phyloP scores from a whole-genome alignment of 495 filamentous ascomycete species.

The Neurospora sp. region DNA sequence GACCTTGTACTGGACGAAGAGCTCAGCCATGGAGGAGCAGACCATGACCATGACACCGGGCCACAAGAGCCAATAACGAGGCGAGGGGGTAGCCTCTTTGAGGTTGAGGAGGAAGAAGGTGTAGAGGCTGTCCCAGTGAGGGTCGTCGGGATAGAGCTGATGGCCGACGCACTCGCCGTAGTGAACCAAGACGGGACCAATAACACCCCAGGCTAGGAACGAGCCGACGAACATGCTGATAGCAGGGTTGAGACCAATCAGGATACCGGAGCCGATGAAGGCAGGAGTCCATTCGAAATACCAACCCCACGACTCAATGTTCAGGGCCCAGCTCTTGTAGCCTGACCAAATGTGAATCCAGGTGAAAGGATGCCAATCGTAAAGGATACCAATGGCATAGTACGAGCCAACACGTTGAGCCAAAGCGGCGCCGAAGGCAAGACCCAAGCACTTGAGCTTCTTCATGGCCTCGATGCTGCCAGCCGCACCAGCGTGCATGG shows the following conservation, averaged over 20 bases:
- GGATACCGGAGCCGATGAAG: constrained; percentile 56
- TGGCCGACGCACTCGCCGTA: constrained; percentile 42
- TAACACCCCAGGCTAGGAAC: constrained; percentile 54
- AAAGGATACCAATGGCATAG: constrained; percentile 53
- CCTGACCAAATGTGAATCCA: constrained; percentile 54
- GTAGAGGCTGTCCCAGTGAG: constrained; percentile 41
- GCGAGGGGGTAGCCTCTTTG: constrained; percentile 35
- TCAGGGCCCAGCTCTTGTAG: constrained; percentile 45
- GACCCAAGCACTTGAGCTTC: constrained; percentile 46
- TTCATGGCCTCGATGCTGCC: constrained; percentile 44
- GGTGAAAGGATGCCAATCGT: constrained; percentile 57
- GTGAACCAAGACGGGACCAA: constrained; percentile 51
- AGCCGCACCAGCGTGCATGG: constrained; percentile 48
- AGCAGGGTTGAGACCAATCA: constrained; percentile 55
- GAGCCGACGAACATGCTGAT: constrained; percentile 52
- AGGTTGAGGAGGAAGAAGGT: constrained; percentile 33
- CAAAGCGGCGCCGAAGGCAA: constrained; percentile 41
- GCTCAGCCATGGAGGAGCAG: constrained; percentile 48
- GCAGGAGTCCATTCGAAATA: constrained; percentile 54
- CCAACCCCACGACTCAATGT: constrained; percentile 60
- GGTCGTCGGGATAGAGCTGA: constrained; percentile 28
- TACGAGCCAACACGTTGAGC: constrained; percentile 48
- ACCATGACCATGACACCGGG: constrained; percentile 59
- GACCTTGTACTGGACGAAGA: constrained; percentile 51
- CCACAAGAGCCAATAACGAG: constrained; percentile 59